A percentile compares a stretch with the other conserved stretches of the same genome.
phyloP scores from a whole-genome alignment of 371 early-diverging fungal genomes.

The Blakeslea trispora region DNA sequence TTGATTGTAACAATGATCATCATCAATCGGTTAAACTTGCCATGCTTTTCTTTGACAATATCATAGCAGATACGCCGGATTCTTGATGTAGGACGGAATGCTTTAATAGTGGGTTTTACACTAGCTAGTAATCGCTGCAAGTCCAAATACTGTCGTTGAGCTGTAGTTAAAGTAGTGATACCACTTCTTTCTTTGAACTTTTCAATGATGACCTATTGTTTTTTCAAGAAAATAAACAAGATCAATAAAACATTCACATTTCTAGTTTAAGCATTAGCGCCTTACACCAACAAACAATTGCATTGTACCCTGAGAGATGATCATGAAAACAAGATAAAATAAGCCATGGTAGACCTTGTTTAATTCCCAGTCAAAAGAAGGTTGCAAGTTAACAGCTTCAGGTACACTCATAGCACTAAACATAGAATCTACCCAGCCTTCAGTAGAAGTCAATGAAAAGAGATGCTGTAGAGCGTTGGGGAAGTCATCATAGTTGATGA shows the following conservation, averaged over 20 bases:
- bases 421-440: constrained; percentile 59
- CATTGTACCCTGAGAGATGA: constrained; percentile 58
- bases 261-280: too few species aligned
- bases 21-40: constrained; percentile 52
- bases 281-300: constrained; percentile 64
- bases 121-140: constrained; percentile 54
- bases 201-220: constrained; percentile 56
- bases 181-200: constrained; percentile 63
- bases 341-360: constrained; percentile 55
- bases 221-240: too few species aligned
- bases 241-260: too few species aligned
- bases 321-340: constrained; percentile 60
- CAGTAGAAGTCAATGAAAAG: constrained; percentile 60
- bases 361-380: constrained; percentile 45
- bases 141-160: constrained; percentile 59
- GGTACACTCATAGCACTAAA: constrained; percentile 57
- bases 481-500: constrained; percentile 54
- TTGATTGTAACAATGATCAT: constrained; percentile 50
- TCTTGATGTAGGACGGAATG: constrained; percentile 40
- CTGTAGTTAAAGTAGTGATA: constrained; percentile 55
- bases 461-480: constrained; percentile 48
- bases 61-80: constrained; percentile 56
- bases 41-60: constrained; percentile 53
- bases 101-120: constrained; percentile 58
- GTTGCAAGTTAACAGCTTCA: constrained; percentile 49